phyloP scores from a whole-genome alignment of 495 filamentous ascomycete genomes.

The Cryomyces antarcticus region DNA sequence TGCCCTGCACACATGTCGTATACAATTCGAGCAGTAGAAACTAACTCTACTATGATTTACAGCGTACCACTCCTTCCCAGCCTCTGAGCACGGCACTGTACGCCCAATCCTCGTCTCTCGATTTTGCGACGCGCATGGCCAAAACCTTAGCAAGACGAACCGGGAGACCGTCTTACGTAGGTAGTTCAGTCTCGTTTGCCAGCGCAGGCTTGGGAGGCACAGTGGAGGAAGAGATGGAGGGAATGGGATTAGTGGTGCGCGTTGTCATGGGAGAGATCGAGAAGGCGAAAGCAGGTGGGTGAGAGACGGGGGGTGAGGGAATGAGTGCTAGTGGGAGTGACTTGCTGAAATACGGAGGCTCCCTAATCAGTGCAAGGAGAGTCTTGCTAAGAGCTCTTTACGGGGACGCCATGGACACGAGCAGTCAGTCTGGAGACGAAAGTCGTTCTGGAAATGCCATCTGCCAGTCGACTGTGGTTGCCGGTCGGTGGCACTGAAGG shows the following conservation, averaged over 20 bases:
- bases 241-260: slow-evolving; percentile 49
- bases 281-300: slow-evolving; percentile 4
- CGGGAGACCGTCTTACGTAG: slow-evolving; percentile 58
- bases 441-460: too few relatives aligned
- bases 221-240: slow-evolving; percentile 92
- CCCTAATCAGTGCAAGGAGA: too few relatives aligned
- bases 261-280: slow-evolving; percentile 40
- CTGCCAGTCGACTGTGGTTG: too few relatives aligned
- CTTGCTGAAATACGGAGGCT: too few relatives aligned
- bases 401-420: too few relatives aligned
- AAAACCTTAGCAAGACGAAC: slow-evolving; percentile 59
- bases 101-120: slow-evolving; percentile 48
- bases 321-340: too few relatives aligned
- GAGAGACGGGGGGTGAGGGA: neutral
- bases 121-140: slow-evolving; percentile 69
- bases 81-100: slow-evolving; percentile 65
- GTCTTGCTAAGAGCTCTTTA: too few relatives aligned
- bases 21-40: neutral
- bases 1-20: too few relatives aligned
- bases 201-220: slow-evolving; percentile 48
- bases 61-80: slow-evolving; percentile 35
- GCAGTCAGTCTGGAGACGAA: too few relatives aligned
- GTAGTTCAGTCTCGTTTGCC: slow-evolving; percentile 49
- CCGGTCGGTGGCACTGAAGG: too few relatives aligned
- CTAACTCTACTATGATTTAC: neutral